phyloP scores from a whole-genome alignment of 2,329 filamentous ascomycete species.

The Epichloe glyceriae region DNA sequence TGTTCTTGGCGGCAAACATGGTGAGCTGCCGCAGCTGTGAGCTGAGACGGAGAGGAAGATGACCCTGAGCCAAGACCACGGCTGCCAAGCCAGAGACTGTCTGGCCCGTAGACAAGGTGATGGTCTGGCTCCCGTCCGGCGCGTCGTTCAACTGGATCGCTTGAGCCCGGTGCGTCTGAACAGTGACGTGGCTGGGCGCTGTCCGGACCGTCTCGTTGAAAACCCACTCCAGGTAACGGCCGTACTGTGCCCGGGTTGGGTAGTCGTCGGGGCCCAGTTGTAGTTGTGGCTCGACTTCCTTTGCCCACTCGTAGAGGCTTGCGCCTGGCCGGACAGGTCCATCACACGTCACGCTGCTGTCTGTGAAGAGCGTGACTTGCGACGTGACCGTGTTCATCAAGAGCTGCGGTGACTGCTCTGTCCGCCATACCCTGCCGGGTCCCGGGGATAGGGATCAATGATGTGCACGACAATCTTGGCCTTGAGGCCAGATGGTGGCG shows the following conservation, averaged over 20 bases:
- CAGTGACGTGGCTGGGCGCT: neutral
- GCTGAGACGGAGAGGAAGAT: neutral
- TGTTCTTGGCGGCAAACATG: neutral
- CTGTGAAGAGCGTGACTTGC: slow-evolving; percentile 4
- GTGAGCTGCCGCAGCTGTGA: slow-evolving; percentile 1
- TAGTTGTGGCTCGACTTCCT: neutral
- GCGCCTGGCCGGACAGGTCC: slow-evolving; percentile 3
- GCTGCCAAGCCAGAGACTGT: neutral
- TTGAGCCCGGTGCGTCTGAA: neutral
- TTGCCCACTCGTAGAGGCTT: slow-evolving; percentile 5
- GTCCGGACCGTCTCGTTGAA: slow-evolving; percentile 1
- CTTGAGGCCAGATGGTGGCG: neutral
- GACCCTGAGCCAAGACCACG: slow-evolving; percentile 3
- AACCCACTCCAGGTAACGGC: slow-evolving; percentile 4
- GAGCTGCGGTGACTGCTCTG: slow-evolving; percentile 4
- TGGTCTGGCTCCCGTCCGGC: slow-evolving; percentile 1
- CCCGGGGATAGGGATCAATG: slow-evolving; percentile 2
- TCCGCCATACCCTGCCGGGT: slow-evolving; percentile 4
- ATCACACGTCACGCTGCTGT: slow-evolving; percentile 3
- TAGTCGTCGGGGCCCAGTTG: slow-evolving; percentile 5
- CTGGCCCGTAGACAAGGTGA: slow-evolving; percentile 1
- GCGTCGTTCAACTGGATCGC: slow-evolving; percentile 1
- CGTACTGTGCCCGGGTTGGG: slow-evolving; percentile 3
- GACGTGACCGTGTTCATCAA: slow-evolving; percentile 6
- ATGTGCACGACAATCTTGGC: slow-evolving; percentile 1